A percentile compares a stretch with the other conserved stretches of the same genome.
These are phyloP conservation scores for Tolypocladium album DNA, from an alignment of 2,329 filamentous ascomycete genomes.

Conservation along the genomic window DNA sequence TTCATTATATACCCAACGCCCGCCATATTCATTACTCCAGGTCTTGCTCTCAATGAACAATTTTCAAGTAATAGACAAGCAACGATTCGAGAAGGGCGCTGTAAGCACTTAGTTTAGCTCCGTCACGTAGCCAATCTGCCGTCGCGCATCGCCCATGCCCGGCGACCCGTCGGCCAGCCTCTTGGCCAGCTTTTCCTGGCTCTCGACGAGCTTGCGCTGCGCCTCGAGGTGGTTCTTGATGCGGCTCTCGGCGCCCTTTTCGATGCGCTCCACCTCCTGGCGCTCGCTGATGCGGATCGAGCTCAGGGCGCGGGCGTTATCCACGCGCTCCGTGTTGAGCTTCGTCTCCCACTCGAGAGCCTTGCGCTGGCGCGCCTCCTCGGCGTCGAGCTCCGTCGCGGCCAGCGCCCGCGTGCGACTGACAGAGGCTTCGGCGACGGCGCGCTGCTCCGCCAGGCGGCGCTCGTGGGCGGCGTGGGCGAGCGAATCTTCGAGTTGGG, in stretches of 20 bases:
- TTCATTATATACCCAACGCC: not conserved
- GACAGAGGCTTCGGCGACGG: constrained; percentile 33
- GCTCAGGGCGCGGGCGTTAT: constrained; percentile 38
- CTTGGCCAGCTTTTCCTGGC: constrained; percentile 27
- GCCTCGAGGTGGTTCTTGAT: constrained; percentile 34
- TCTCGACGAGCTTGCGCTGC: constrained; percentile 42
- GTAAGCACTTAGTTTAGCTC: constrained; percentile 29
- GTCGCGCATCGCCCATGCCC: constrained; percentile 18
- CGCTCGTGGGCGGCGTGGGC: constrained; percentile 19
- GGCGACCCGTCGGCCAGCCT: constrained; percentile 30
- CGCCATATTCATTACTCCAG: not conserved
- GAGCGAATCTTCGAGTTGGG: constrained; percentile 34
- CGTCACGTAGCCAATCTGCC: constrained; percentile 46
- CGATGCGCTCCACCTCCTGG: constrained; percentile 38
- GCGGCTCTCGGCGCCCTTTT: constrained; percentile 33
- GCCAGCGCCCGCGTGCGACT: constrained; percentile 32
- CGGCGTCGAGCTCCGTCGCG: constrained; percentile 34
- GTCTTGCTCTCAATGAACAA: not conserved
- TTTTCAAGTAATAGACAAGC: not conserved
- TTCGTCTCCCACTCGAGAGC: constrained; percentile 38
- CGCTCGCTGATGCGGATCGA: constrained; percentile 37
- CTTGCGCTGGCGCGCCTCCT: constrained; percentile 30
- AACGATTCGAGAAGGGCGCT: not conserved
- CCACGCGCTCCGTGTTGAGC: constrained; percentile 32
- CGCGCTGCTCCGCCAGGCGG: constrained; percentile 33